Base-by-base conservation (phyloP, 2,329 filamentous ascomycete genomes). In the Fusarium virguliforme region DNA sequence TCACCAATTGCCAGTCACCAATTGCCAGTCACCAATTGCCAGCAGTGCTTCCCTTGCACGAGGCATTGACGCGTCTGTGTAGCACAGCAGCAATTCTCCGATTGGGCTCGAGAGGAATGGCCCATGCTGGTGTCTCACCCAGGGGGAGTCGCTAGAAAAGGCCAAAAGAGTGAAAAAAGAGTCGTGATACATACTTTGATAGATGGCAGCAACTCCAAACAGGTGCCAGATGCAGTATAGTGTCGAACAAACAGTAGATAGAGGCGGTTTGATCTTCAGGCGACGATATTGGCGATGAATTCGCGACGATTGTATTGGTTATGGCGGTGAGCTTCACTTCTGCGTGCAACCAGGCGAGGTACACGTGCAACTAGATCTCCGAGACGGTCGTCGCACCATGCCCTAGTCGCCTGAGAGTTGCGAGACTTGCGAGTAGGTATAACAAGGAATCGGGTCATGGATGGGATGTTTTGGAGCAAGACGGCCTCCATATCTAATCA, bases 61-160 rank as follows among this genome's bases (percentile, higher is more conserved):
- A 40, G 26, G 18, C 35, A 41, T 28, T 28, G 34, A 15, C 15
- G 35, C 37, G 30, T 30, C 35, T 38, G 26, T 56, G 26, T 40
- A 18, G 18, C 28, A n/a, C 28, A 10, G 2, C 32, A 32, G 4
- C n/a, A 46, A 43, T 57, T 58, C 55, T 26, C 55, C 38, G 38
- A 46, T 18, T 58, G 38, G 28, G 22, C 40, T 46, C 35, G 55
- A 15, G 28, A 41, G 28, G 41, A 46, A 46, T 26, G 6, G 18
- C 12, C n/a, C 55, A 58, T 58, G 55, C 30, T 46, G 7, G 55
- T 13, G 55, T 46, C 24, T 30, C 55, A 58, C 38, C 35, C 26
- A 40, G 43, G 43, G 18, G 24, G 15, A 30, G 15, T 18, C 18
- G 26, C 43, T 15, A 15, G 6, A 15, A 30, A 26, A 30, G 10